These are phyloP conservation scores for Emmonsiellopsis sp. DNA, from an alignment of 2,329 filamentous ascomycete genomes.

Conservation along the genomic window DNA sequence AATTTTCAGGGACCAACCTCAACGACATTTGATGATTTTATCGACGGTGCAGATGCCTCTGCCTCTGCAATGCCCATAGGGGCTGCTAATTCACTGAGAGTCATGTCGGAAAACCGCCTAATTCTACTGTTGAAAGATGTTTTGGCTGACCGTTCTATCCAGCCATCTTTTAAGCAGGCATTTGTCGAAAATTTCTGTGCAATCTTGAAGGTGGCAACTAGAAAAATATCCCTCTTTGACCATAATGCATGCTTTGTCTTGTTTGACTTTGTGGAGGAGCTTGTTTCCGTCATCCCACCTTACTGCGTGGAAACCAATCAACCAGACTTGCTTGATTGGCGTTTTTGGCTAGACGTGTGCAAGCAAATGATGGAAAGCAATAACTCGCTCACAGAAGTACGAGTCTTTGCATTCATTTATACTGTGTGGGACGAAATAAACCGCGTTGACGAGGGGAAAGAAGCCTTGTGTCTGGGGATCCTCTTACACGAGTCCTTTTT, in stretches of 20 bases:
- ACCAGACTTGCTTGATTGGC: conserved; percentile 58
- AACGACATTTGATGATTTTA: conserved; percentile 58
- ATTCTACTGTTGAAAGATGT: conserved; percentile 76
- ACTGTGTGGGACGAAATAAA: conserved; percentile 67
- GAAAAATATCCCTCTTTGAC: conserved; percentile 69
- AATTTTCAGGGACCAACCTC: conserved; percentile 40
- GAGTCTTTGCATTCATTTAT: conserved; percentile 73
- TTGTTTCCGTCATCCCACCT: conserved; percentile 57
- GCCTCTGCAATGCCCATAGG: conserved; percentile 54
- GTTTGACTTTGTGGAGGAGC: conserved; percentile 85
- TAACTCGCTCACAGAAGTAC: conserved; percentile 83
- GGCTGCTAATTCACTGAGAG: conserved; percentile 61
- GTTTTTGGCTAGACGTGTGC: conserved; percentile 77
- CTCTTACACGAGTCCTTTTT: conserved; percentile 67
- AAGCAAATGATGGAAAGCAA: conserved; percentile 70
- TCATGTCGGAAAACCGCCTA: conserved; percentile 82
- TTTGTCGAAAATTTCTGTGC: conserved; percentile 69
- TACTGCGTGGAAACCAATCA: conserved; percentile 44
- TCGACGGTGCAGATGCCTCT: conserved; percentile 58
- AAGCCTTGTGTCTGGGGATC: conserved; percentile 62
- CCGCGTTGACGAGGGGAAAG: conserved; percentile 58
- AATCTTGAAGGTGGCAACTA: conserved; percentile 64
- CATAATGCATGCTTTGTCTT: conserved; percentile 77
- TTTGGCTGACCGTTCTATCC: conserved; percentile 53
- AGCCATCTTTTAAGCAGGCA: conserved; percentile 50